phyloP scores from a whole-genome alignment of 768 basidiomycete species.

The Pleurotus eryngii region DNA sequence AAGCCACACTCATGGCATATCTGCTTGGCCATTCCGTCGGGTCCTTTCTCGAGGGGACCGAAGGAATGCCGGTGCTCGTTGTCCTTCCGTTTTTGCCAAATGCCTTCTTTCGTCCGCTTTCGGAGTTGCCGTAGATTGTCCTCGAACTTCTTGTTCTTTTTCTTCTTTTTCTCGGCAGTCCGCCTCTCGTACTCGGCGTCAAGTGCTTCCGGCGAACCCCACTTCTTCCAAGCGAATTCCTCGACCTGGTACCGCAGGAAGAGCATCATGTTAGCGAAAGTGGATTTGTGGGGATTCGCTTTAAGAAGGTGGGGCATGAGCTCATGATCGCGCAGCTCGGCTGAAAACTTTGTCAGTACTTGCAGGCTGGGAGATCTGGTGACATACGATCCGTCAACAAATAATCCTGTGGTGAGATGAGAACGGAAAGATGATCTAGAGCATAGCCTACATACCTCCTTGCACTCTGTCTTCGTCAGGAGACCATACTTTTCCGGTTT shows the following conservation, averaged over 20 bases:
- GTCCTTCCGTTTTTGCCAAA: conserved; percentile 86
- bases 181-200: conserved; percentile 85
- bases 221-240: conserved; percentile 96
- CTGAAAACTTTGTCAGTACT: conserved; percentile 33
- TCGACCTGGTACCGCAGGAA: conserved; percentile 93
- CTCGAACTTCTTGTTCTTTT: conserved; percentile 94
- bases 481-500: conserved; percentile 91
- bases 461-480: conserved; percentile 97
- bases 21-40: conserved; percentile 61
- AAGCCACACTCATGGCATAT: conserved; percentile 90
- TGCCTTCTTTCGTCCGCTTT: conserved; percentile 80
- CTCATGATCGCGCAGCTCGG: conserved; percentile 91
- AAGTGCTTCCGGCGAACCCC: conserved; percentile 90
- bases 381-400: conserved; percentile 85
- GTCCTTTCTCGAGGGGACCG: conserved; percentile 50
- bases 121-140: conserved; percentile 82
- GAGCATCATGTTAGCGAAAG: conserved; percentile 99
- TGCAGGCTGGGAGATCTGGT: background rate
- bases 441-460: conserved; percentile 56
- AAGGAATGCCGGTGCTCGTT: conserved; percentile 88
- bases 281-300: conserved; percentile 92
- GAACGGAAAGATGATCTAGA: background rate
- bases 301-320: conserved; percentile 90
- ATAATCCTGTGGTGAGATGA: conserved; percentile 64
- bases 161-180: conserved; percentile 78